Percentiles rank a stretch among this genome's conserved stretches.
These are phyloP conservation scores for Alloteropsis semialata DNA, from an alignment of 176 grass and related monocot genomes.

Conservation along the genomic window DNA sequence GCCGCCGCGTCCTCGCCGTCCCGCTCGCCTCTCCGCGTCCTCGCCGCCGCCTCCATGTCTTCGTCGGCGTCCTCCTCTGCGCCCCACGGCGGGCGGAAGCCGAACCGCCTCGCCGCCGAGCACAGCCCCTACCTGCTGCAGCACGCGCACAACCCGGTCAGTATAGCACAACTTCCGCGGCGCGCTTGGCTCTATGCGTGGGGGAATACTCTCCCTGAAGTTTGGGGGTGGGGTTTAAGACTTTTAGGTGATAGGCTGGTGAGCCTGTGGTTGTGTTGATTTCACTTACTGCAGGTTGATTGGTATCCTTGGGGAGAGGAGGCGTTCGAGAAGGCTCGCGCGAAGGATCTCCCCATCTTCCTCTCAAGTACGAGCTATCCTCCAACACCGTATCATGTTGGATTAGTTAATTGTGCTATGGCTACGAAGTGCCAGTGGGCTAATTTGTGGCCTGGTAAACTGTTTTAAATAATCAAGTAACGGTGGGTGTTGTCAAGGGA, in stretches of 20 bases:
- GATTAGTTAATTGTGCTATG: not conserved
- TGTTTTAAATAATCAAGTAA: not conserved
- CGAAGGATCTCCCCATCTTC: constrained; percentile 79
- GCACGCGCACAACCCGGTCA: constrained; percentile 94
- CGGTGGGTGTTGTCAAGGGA: not conserved
- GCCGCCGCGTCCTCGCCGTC: not conserved
- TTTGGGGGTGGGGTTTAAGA: too few relatives aligned
- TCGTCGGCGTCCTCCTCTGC: constrained; percentile 39
- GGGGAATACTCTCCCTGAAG: too few relatives aligned
- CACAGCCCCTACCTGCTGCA: constrained; percentile 98
- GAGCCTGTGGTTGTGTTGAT: not conserved
- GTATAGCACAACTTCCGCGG: not conserved
- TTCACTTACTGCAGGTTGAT: constrained; percentile 62
- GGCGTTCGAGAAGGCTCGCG: constrained; percentile 87
- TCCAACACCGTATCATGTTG: too few relatives aligned
- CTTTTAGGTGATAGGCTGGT: not conserved
- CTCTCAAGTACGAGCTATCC: constrained; percentile 61
- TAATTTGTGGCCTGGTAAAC: not conserved
- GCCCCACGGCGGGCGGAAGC: constrained; percentile 28
- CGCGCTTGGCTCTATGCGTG: not conserved
- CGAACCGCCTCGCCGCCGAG: constrained; percentile 86
- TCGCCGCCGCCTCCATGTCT: constrained; percentile 31
- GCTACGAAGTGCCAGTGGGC: not conserved
- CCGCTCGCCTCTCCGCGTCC: constrained; percentile 10
- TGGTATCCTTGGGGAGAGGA: constrained; percentile 99